Base-by-base conservation (phyloP, 1,139 yeast species). In the Yarrowia galli region DNA sequence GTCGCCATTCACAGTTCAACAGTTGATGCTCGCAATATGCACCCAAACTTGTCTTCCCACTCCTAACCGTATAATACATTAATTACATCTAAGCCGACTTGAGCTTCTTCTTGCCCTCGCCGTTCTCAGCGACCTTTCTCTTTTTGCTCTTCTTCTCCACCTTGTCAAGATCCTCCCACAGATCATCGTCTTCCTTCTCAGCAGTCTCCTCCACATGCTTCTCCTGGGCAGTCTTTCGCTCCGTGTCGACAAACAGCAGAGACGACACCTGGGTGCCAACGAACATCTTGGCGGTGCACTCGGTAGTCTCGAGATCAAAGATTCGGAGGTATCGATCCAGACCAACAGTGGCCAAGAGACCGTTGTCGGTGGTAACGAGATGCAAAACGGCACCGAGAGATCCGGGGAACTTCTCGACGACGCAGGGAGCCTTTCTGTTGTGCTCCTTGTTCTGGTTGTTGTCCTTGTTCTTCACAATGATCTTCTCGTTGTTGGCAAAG, bases 271-370 rank as follows among this genome's bases (percentile, higher is more conserved):
- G 92, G 5, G 91, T 85, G 3, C 96, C 96, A 45, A 89, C 75
- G 73, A 85, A 93, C 15, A 91, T 89, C 74, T 91, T 92, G 13
- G 87, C 92, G 20, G 88, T 78, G 67, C 86, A 80, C 63, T 85
- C 84, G 67, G 96, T 81, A 0, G 86, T 77, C 2, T 78, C 79
- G 9, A 87, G 75, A 71, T 91, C 89, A 77, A 85, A 93, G 2
- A 91, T 91, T 69, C 98, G 83, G 53, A 92, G 82, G 75, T 92
- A 93, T 74, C 97, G 83, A 75, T 93, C 98, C 46, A 92, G 82
- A 0, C 97, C 97, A 53, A 97, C 97, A 32, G 92, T 83, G 2
- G 84, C 83, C 12, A 88, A 69, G 18, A 72, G 68, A 7, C 68
- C 67, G 22, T 63, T 69, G 13, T 64, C 60, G 32, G 69, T 67